Percentiles rank a stretch among this genome's conserved stretches.
Conservation (phyloP, 306 rosid species). For the Comarum palustre region DNA sequence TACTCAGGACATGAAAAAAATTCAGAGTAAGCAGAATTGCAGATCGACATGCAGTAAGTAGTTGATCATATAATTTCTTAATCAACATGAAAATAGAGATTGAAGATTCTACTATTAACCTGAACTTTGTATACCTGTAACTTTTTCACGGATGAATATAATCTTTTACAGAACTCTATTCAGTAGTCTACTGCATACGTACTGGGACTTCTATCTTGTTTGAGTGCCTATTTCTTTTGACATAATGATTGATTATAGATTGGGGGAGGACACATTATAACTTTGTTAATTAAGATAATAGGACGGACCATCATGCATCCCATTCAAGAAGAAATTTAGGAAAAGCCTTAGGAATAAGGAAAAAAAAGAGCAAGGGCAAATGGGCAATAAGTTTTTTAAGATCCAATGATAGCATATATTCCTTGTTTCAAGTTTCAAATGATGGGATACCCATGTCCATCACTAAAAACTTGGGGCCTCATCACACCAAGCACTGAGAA, state of each 20-base stretch:
- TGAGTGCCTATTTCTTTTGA: conserved; percentile 3
- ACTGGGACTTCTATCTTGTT: too few species aligned
- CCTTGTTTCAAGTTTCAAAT: conserved; percentile 23
- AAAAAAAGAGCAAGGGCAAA: background rate
- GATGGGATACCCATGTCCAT: conserved; percentile 39
- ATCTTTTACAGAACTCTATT: background rate
- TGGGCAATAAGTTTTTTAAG: conserved; percentile 8
- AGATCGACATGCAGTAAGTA: background rate
- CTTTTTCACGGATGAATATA: background rate
- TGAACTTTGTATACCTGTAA: too few species aligned
- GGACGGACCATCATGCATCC: background rate
- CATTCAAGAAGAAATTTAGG: background rate
- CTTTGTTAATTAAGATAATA: conserved; percentile 25
- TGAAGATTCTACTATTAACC: too few species aligned
- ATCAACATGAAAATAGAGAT: background rate
- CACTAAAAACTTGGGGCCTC: conserved; percentile 21
- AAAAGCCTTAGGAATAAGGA: background rate
- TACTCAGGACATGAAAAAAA: too few species aligned
- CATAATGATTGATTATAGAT: conserved; percentile 28
- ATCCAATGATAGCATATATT: conserved; percentile 26
- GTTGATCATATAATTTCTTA: background rate
- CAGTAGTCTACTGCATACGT: background rate
- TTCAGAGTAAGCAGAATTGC: too few species aligned
- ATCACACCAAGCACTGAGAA: conserved; percentile 22
- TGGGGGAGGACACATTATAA: conserved; percentile 24